A percentile compares a stretch with the other conserved stretches of the same genome.
Evolutionary conservation across 1,284 basidiomycete genomes (phyloP).

Genomic region (Austroboletus novae-zelandiae): DNA sequence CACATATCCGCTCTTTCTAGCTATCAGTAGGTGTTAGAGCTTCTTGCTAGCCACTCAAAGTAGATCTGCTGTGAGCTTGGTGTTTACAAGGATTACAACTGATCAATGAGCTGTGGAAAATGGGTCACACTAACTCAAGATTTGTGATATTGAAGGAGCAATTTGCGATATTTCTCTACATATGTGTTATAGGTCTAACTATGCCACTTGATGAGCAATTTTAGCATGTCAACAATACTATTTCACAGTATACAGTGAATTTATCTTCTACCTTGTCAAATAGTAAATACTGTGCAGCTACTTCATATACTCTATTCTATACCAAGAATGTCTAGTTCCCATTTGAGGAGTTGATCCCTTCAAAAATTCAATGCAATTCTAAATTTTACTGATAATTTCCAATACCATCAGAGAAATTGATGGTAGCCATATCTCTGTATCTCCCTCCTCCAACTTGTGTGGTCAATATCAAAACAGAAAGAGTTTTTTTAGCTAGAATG

Average conservation of each 20-base stretch:
- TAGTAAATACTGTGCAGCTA: too few species aligned
- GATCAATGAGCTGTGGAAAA: background rate
- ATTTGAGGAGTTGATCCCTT: too few species aligned
- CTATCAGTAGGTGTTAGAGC: conserved; percentile 15
- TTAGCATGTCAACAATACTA: background rate
- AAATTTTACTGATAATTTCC: conserved; percentile 5
- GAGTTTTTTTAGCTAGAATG: conserved; percentile 26
- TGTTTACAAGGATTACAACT: background rate
- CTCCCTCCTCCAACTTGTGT: background rate
- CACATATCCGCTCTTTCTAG: conserved; percentile 18
- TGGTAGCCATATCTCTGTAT: background rate
- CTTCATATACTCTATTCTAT: conserved; percentile 1
- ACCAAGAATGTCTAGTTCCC: background rate
- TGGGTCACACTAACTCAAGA: too few species aligned
- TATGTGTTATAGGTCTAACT: conserved; percentile 8
- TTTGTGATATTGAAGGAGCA: background rate
- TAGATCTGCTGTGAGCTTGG: conserved; percentile 13
- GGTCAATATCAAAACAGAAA: conserved; percentile 17
- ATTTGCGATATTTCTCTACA: conserved; percentile 20
- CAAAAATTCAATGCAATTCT: background rate
- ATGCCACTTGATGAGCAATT: conserved; percentile 4
- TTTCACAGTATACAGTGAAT: too few species aligned
- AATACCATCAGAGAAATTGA: conserved; percentile 4
- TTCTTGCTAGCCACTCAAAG: conserved; percentile 15
- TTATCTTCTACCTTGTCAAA: background rate